Base-by-base conservation (phyloP, 176 grass and related monocot genomes). In the Oryza longistaminata region DNA sequence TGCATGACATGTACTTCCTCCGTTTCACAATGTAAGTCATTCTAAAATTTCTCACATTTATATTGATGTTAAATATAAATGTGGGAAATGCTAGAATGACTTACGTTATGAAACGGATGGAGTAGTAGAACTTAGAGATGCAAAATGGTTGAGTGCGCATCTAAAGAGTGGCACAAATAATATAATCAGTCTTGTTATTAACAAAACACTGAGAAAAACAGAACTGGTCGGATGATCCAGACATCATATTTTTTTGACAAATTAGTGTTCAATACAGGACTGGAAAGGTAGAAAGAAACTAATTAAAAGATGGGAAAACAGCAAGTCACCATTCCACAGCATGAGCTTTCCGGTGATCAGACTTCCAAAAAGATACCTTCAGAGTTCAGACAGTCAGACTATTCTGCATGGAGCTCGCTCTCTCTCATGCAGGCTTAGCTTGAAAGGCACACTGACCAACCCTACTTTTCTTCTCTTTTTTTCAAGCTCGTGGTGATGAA, bases 311-410 rank as follows among this genome's bases (percentile, higher is more conserved):
- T 48, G 21, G 35, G 14, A 22, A 75, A 46, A 35, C 21, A 16
- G 16, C 24, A 35, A 78, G 25, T 80, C 70, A 19, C 19, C 25
- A 34, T 29, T 74, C 81, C 69, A 84, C 81, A n/a, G 50, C 68
- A 80, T 68, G 75, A 74, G 81, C 9, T 61, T 61, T 52, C 61
- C 5, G 62, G 45, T 42, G 34, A 25, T 24, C 7, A 74, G 44
- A 79, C 44, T 79, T 79, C 10, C 46, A n/a, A n/a, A 55, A 77
- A 73, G 22, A 58, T 70, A 27, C 45, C 22, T n/a, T n/a, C n/a
- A n/a, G n/a, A n/a, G n/a, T 66, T 88, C 35, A 24, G 58, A 62
- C 8, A 9, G 2, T 62, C 58, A 24, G n/a, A 62, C 58, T 22
- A 2, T 7, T 61, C 21, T 61, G 55, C 66, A 26, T 73, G 68